Base-by-base conservation (phyloP, 345 rosid genomes). In the Pistacia vera region DNA sequence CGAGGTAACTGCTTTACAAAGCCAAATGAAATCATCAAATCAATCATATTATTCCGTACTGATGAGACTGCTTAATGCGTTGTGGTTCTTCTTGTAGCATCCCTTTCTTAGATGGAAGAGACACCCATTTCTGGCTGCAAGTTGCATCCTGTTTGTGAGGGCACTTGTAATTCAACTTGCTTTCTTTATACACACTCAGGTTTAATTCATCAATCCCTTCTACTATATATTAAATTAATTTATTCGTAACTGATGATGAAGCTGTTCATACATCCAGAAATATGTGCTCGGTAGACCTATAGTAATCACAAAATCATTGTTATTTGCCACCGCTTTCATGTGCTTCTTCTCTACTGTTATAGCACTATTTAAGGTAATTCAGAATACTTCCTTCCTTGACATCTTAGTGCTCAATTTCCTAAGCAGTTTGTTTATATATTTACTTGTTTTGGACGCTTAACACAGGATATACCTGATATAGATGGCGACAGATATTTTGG, bases 51-150 rank as follows among this genome's bases (percentile, higher is more conserved):
- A 30, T 30, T 30, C 33, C 33, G 33, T 30, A 1, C 33, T 1
- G 2, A 30, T 30, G 33, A 30, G 33, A 30, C 3, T 30, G 33
- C 41, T 8, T 5, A 41, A 41, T 41, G 25, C 25, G 3, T 51
- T 36, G 8, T 9, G 35, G 20, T 58, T 10, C 11, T 8, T 52
- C 72, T 46, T 70, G 68, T 44, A 85, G 88, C 81, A 77, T 75
- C 88, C 88, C 1, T 62, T 77, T 25, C 75, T 85, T 4, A 78
- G 88, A 75, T 85, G 88, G 88, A 85, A 82, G 76, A 85, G 56
- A 66, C 62, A 80, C 36, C 69, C 85, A 55, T 52, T 82, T 78
- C 75, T 80, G 25, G 84, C 82, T 3, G 84, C 84, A 75, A 57
- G 33, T 41, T 79, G 77, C 52, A 85, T 85, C 60, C n/a, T 83